Evolutionary conservation across 2,329 filamentous ascomycete species (phyloP), one percentile per base, ranked within the genome.

Genomic region (Curvularia spicifera): DNA sequence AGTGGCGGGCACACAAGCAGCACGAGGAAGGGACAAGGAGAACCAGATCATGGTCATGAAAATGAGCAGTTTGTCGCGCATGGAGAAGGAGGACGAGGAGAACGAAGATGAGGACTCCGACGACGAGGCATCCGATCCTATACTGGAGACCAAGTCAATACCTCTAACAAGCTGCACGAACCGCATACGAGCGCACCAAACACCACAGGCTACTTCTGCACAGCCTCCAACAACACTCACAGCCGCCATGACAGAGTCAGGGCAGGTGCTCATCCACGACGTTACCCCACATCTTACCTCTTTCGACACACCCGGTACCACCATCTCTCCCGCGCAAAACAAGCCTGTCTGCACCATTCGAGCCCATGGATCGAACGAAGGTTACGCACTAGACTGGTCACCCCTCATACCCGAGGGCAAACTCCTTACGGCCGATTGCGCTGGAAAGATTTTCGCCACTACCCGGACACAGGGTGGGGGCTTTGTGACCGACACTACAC

Each of bases 331-430:
- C 1, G 88, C 91, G 71, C 91, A 96, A 74, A 94, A 93, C 77
- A 96, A 96, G 80, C 93, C 95, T 33, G 79, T 96, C 50, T 90
- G 86, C 65, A 97, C 92, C 2, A 88, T 99, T 68, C 87, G 91
- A 68, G 92, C 94, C 68, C 95, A 99, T 85, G 94, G 93, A 80
- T 82, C 88, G 12, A 77, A 76, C 60, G 95, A 99, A 82, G 95
- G 95, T 48, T 99, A 98, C 76, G 95, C 92, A 0, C 79, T 99
- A n/a, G 95, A 97, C 79, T 99, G 95, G 95, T 97, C 93, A 26
- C 91, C 92, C 0, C 77, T 91, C 9, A 84, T 91, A 45, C 87
- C 92, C 0, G 85, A 88, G 46, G 93, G 93, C 58, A 95, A 94
- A 78, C 87, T 99, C 3, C 80, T 97, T 45, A 97, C 94, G 0